Base-by-base conservation (phyloP, 257 asterid species). In the Capsicum chinense region DNA sequence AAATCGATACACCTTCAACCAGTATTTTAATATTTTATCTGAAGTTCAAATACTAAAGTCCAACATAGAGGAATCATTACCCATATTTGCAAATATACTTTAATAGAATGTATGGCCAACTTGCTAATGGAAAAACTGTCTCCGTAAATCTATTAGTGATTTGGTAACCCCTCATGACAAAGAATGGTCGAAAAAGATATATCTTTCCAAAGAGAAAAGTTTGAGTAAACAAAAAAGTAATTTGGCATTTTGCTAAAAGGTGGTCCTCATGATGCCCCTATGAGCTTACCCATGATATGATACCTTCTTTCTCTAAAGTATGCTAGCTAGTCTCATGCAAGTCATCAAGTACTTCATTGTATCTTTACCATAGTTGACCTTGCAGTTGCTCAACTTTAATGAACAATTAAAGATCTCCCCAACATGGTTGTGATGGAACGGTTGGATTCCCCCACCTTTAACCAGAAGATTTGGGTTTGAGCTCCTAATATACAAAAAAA, bases 221-320 rank as follows among this genome's bases (percentile, higher is more conserved):
- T 68, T 52, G 48, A 78, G 64, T 14, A 48, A 78, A 54, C 50
- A 54, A 78, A 78, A 69, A 78, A 54, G 81, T 56, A 78, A 26
- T 54, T 78, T 78, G 63, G 48, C 64, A 78, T 78, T 78, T 78
- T 56, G 3, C 14, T 5, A 54, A 78, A 76, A 76, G 64, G 62
- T 76, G 48, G 81, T 52, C 81, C 81, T 78, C 64, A 52, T 76
- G 81, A 78, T 78, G 64, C 48, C 48, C 64, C 48, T 54, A 78
- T 54, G 26, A 78, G 64, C 81, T 56, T 78, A 26, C 63, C 81
- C 64, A 78, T 54, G 81, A 78, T 78, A 78, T 52, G 48, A 78
- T 54, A 76, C 58, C 42, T 56, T 78, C 81, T 76, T 54, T 76
- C 9, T 78, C 63, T 54, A 54, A 78, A 78, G 81, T 76, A 76